phyloP scores from a whole-genome alignment of 352 stramenopile species.

The Globisporangium nagaii region DNA sequence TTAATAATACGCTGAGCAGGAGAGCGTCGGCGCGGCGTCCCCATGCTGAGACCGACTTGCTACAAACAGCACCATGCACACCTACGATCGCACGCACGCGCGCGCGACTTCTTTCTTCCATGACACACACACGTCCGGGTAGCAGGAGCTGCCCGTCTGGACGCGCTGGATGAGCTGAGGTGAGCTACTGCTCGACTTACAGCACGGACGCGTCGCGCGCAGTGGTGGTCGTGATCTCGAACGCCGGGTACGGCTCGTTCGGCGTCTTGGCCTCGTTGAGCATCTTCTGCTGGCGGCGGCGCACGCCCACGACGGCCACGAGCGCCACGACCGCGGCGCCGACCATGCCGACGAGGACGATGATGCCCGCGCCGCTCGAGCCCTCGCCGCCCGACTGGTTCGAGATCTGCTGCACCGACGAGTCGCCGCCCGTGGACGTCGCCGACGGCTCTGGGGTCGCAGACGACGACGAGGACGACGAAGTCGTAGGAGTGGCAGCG shows the following conservation, averaged over 20 bases:
- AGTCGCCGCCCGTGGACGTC: not conserved
- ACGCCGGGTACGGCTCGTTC: constrained; percentile 23
- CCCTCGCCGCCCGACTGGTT: constrained; percentile 22
- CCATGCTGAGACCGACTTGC: too few species aligned
- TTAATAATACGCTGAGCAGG: too few species aligned
- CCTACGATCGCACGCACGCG: too few species aligned
- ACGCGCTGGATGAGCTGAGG: too few species aligned
- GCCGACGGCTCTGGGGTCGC: not conserved
- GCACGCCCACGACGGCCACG: constrained; percentile 29
- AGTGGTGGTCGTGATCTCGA: constrained; percentile 4
- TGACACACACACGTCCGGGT: too few species aligned
- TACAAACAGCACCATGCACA: too few species aligned
- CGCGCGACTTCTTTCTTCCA: not conserved
- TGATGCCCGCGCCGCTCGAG: constrained; percentile 17
- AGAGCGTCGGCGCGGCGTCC: too few species aligned
- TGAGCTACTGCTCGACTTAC: not conserved
- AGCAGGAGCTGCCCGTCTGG: too few species aligned
- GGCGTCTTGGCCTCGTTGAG: constrained; percentile 35
- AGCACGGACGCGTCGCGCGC: constrained; percentile 2
- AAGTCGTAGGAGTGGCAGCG: not conserved
- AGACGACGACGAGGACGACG: not conserved
- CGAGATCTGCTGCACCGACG: constrained; percentile 11
- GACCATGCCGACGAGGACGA: constrained; percentile 35
- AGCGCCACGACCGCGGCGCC: constrained; percentile 35
- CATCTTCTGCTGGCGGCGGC: constrained; percentile 39